Conservation (phyloP, 805 yeast species). For the Komagataella kurtzmanii region DNA sequence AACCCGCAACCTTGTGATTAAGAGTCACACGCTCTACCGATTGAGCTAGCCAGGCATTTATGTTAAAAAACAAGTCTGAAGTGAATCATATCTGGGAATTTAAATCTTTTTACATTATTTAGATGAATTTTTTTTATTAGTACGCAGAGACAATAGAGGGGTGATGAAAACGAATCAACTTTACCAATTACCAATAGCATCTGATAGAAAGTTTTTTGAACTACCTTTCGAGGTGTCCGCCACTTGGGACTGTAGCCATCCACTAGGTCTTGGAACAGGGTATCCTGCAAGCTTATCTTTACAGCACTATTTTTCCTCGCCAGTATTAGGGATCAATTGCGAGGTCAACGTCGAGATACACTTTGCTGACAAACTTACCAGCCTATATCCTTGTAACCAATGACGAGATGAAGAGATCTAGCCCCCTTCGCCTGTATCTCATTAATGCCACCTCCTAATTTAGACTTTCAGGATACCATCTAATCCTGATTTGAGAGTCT, state of each 20-base stretch:
- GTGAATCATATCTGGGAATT: background rate
- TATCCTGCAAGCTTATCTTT: background rate
- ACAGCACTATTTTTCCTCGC: background rate
- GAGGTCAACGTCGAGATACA: too few species aligned
- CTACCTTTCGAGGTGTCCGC: too few species aligned
- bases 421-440: background rate
- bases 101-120: too few species aligned
- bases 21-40: conserved; percentile 1
- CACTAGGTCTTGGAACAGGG: background rate
- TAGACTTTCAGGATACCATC: background rate
- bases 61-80: too few species aligned
- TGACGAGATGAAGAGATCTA: background rate
- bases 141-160: too few species aligned
- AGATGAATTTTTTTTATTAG: too few species aligned
- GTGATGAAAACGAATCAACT: too few species aligned
- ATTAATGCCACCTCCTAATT: background rate
- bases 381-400: background rate
- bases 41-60: conserved; percentile 1
- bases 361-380: too few species aligned
- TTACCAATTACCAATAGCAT: background rate
- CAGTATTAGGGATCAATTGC: background rate
- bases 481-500: background rate
- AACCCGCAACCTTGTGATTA: conserved; percentile 1
- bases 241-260: background rate
- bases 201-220: background rate